A percentile compares a stretch with the other conserved stretches of the same genome.
phyloP scores from a whole-genome alignment of 371 early-diverging fungal genomes.

The Apophysomyces variabilis region DNA sequence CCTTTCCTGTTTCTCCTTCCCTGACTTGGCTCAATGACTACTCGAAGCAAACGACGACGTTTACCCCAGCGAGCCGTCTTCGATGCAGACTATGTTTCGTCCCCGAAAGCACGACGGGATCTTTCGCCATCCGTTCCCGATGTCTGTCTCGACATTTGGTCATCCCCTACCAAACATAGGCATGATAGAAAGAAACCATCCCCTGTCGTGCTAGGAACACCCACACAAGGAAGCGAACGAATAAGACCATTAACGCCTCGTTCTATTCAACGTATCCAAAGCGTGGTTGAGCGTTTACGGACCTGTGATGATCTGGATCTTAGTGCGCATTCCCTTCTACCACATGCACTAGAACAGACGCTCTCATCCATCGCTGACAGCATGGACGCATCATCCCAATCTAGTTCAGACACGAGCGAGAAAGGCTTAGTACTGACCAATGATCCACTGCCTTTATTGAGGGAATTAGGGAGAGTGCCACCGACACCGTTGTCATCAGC shows the following conservation, averaged over 20 bases:
- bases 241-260: background rate
- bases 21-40: background rate
- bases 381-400: too few relatives aligned
- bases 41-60: slow-evolving; percentile 8
- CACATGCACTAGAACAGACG: background rate
- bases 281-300: background rate
- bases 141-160: slow-evolving; percentile 1
- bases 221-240: background rate
- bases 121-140: background rate
- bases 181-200: background rate
- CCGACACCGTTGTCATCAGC: background rate
- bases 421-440: background rate
- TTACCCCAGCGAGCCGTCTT: background rate
- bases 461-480: background rate
- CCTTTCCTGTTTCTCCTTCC: too few relatives aligned
- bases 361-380: background rate
- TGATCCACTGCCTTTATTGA: background rate
- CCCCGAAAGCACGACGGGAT: background rate
- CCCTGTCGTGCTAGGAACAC: background rate
- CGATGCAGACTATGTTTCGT: background rate
- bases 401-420: background rate
- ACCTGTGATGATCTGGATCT: slow-evolving; percentile 4
- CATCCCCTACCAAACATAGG: background rate
- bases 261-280: background rate
- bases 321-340: slow-evolving; percentile 2